Evolutionary conservation across 345 rosid species (phyloP).

Genomic region (Iberis pinnata): DNA sequence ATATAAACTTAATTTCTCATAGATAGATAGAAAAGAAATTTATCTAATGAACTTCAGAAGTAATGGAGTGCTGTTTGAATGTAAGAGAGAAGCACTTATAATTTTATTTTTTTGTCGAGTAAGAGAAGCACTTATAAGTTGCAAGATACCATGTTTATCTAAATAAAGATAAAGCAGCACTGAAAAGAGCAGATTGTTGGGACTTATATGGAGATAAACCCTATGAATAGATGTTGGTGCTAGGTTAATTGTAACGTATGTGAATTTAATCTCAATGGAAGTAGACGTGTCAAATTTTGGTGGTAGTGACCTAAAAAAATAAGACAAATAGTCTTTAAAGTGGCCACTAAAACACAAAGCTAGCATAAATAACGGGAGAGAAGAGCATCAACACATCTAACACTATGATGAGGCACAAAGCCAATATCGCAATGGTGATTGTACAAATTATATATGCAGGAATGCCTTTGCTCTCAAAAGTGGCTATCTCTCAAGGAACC

Average conservation of each 20-base stretch:
- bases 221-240: neutral
- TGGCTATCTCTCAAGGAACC: slow-evolving; percentile 45
- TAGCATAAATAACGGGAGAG: slow-evolving; percentile 25
- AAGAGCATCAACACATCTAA: slow-evolving; percentile 10
- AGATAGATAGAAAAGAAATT: too few relatives aligned
- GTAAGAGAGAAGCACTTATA: too few relatives aligned
- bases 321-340: slow-evolving; percentile 11
- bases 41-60: too few relatives aligned
- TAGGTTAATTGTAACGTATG: slow-evolving; percentile 14
- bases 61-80: too few relatives aligned
- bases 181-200: neutral
- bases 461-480: slow-evolving; percentile 74
- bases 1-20: too few relatives aligned
- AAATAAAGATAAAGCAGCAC: slow-evolving; percentile 7
- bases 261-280: slow-evolving; percentile 18
- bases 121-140: slow-evolving; percentile 5
- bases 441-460: slow-evolving; percentile 66
- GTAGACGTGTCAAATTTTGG: slow-evolving; percentile 21
- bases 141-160: slow-evolving; percentile 5
- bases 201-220: neutral
- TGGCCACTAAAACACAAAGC: slow-evolving; percentile 17
- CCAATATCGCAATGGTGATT: slow-evolving; percentile 54
- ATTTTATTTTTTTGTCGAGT: too few relatives aligned
- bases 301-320: neutral
- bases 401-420: slow-evolving; percentile 32